A percentile compares a stretch with the other conserved stretches of the same genome.
These are phyloP conservation scores for Forsythia suspensa DNA, from an alignment of 257 asterid genomes.

Conservation along the genomic window DNA sequence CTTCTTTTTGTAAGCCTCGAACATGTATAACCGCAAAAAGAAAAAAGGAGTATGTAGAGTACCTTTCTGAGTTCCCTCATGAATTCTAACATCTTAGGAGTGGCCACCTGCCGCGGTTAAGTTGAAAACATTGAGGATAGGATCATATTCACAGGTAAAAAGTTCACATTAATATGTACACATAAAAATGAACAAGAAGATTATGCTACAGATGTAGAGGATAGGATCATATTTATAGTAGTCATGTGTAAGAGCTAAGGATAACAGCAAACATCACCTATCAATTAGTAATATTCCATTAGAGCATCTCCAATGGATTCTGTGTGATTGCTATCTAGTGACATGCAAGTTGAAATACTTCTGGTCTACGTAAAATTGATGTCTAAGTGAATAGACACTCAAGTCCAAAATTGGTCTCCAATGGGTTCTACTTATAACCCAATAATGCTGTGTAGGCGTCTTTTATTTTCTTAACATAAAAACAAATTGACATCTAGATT, in stretches of 20 bases:
- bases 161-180: neutral
- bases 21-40: neutral
- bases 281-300: neutral
- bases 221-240: neutral
- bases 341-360: too few species aligned
- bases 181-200: neutral
- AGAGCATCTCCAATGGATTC: neutral
- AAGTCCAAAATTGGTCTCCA: too few species aligned
- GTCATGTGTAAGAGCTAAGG: neutral
- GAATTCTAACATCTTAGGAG: conserved; percentile 74
- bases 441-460: too few species aligned
- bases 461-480: too few species aligned
- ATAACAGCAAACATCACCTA: neutral
- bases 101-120: conserved; percentile 48
- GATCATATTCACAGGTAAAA: conserved; percentile 22
- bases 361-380: too few species aligned
- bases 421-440: too few species aligned
- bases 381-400: too few species aligned
- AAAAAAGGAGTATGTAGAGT: conserved; percentile 23
- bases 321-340: too few species aligned
- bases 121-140: conserved; percentile 13
- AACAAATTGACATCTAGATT: too few species aligned
- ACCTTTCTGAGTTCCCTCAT: conserved; percentile 85
- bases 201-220: neutral
- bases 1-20: conserved; percentile 20